Percentiles rank a stretch among this genome's conserved stretches.
Evolutionary conservation across 441 rosid species (phyloP).

Genomic region (Iberis amara): DNA sequence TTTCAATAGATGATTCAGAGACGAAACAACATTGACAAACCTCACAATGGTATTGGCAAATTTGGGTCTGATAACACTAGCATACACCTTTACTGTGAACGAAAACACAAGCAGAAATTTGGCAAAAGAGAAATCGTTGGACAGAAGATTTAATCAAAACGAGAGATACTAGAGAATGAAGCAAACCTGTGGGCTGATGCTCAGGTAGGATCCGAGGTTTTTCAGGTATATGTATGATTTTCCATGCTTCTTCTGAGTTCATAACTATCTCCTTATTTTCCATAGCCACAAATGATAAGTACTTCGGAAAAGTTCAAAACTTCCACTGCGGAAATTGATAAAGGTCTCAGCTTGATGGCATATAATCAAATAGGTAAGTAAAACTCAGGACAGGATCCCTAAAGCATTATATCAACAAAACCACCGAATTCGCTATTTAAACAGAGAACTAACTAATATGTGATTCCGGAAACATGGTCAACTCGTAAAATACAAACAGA

Average conservation of each 20-base stretch:
- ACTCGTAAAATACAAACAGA: no score
- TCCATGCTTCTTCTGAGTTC: conserved; percentile 30
- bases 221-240: conserved; percentile 49
- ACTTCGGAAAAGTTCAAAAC: background rate
- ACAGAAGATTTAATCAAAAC: background rate
- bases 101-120: conserved; percentile 5
- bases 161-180: background rate
- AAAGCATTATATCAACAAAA: conserved; percentile 4
- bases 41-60: conserved; percentile 55
- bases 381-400: background rate
- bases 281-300: background rate
- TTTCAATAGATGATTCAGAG: background rate
- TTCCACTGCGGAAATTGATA: background rate
- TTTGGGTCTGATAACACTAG: conserved; percentile 54
- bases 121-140: background rate
- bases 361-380: background rate
- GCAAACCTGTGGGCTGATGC: conserved; percentile 59
- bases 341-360: background rate
- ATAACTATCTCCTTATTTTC: conserved; percentile 1
- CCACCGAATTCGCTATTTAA: conserved; percentile 1
- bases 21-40: conserved; percentile 29
- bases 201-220: conserved; percentile 42
- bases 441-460: no score
- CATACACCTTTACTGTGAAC: conserved; percentile 46
- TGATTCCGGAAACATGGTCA: no score